These are phyloP conservation scores for button mushroom (Agaricus bisporus) DNA, from an alignment of 768 basidiomycete genomes.

Conservation along the genomic window DNA sequence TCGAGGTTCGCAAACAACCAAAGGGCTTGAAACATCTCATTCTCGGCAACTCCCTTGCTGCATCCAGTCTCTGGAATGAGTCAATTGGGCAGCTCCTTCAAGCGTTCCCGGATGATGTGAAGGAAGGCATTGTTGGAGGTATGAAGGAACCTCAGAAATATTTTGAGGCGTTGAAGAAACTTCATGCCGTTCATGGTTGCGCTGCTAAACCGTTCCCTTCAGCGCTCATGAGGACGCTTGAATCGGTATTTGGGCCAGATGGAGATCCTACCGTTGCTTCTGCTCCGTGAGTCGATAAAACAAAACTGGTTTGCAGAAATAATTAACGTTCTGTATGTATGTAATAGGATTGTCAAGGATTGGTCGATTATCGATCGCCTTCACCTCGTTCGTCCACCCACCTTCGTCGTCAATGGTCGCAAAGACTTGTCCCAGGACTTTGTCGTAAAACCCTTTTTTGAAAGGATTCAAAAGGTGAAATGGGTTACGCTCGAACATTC, in stretches of 20 bases:
- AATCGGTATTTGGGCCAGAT: constrained; percentile 18
- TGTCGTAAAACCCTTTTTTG: constrained; percentile 30
- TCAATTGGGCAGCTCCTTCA: constrained; percentile 17
- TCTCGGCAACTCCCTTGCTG: constrained; percentile 24
- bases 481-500: constrained; percentile 40
- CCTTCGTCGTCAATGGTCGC: constrained; percentile 36
- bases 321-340: not conserved
- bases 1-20: constrained; percentile 31
- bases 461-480: constrained; percentile 30
- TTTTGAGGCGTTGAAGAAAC: constrained; percentile 15
- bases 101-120: constrained; percentile 14
- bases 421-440: constrained; percentile 36
- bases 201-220: constrained; percentile 17
- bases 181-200: constrained; percentile 21
- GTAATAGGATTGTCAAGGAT: constrained; percentile 19
- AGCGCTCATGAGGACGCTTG: constrained; percentile 15
- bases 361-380: constrained; percentile 44
- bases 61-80: constrained; percentile 20
- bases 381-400: constrained; percentile 30
- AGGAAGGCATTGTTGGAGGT: constrained; percentile 15
- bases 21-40: constrained; percentile 32
- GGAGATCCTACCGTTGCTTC: constrained; percentile 22
- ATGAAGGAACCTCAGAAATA: constrained; percentile 14
- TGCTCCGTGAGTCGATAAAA: constrained; percentile 24
- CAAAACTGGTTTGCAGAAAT: not conserved